Evolutionary conservation across 2,329 filamentous ascomycete genomes (phyloP), one percentile per base, ranked within the genome.

Genomic region (Penicillium sp.): DNA sequence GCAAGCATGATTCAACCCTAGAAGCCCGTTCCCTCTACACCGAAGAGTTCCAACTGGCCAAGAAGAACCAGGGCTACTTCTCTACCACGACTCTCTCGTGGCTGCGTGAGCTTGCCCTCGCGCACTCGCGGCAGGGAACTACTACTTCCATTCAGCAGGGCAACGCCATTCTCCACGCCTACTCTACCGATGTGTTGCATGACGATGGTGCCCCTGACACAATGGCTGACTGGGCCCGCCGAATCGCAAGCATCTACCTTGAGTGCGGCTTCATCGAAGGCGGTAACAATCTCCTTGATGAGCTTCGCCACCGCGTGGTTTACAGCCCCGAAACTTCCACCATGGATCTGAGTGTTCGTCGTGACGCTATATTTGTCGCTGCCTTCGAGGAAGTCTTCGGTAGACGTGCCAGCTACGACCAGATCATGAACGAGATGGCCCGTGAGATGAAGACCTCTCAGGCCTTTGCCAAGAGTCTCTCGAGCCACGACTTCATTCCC

Each of bases 221-320:
- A 57, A 69, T 79, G 56, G 71, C 76, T 38, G 72, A 80, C 53
- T 77, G 77, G 47, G 79, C 76, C 3, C 74, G 73, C 33, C 75
- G 73, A n/a, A 71, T 82, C 25, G 77, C 77, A 1, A 69, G 74
- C 35, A 77, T 76, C 30, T 82, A 78, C 62, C 69, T 76, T 11
- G 73, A 75, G 22, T 73, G 73, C 28, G 73, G 77, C 7, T 75
- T 78, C 52, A 71, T 69, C 16, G 60, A 73, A 28, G 70, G 76
- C 42, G 75, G 75, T 52, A 67, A 73, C 56, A 66, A 74, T 38
- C 60, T 82, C 4, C 71, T 80, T 5, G 70, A 78, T 33, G 77
- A 81, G 56, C 65, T 82, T 14, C 80, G 78, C 56, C 74, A 76
- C 48, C 78, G 81, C 55, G 74, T 82, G n/a, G 75, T 82, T 30